Conservation (phyloP, 805 yeast genomes). For the Myxozyma melibiosi region DNA sequence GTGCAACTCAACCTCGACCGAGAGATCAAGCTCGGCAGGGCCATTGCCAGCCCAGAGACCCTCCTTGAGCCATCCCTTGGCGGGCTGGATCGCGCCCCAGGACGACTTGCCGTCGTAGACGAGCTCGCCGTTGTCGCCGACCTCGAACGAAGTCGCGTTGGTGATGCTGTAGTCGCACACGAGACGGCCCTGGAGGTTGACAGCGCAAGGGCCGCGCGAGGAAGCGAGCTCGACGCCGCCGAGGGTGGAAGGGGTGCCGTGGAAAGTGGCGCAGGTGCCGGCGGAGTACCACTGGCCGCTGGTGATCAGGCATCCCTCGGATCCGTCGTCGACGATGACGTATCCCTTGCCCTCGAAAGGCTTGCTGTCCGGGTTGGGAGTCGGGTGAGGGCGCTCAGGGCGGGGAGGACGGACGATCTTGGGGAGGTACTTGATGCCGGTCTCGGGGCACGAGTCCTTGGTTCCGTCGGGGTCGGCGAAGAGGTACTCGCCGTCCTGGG, state of each 20-base stretch:
- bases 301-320: conserved; percentile 74
- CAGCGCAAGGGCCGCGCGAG: conserved; percentile 28
- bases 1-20: conserved; percentile 21
- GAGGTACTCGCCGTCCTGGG: conserved; percentile 63
- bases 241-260: conserved; percentile 43
- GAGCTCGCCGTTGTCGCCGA: conserved; percentile 22
- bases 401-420: conserved; percentile 48
- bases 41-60: conserved; percentile 20
- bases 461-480: conserved; percentile 56
- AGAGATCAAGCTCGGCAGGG: conserved; percentile 3
- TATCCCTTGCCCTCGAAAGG: conserved; percentile 47
- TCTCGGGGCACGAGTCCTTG: conserved; percentile 64
- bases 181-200: conserved; percentile 17
- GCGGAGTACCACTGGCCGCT: conserved; percentile 80
- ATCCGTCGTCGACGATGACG: conserved; percentile 53
- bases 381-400: conserved; percentile 35
- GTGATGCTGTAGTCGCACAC: conserved; percentile 20
- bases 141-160: conserved; percentile 23
- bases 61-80: conserved; percentile 30
- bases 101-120: conserved; percentile 17
- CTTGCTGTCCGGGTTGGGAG: conserved; percentile 40
- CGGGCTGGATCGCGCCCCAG: conserved; percentile 22
- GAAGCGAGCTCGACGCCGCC: conserved; percentile 20
- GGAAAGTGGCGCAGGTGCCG: conserved; percentile 85
- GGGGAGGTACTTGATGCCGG: conserved; percentile 73